Evolutionary conservation across 257 asterid species (phyloP).

Genomic region (Plantago major): DNA sequence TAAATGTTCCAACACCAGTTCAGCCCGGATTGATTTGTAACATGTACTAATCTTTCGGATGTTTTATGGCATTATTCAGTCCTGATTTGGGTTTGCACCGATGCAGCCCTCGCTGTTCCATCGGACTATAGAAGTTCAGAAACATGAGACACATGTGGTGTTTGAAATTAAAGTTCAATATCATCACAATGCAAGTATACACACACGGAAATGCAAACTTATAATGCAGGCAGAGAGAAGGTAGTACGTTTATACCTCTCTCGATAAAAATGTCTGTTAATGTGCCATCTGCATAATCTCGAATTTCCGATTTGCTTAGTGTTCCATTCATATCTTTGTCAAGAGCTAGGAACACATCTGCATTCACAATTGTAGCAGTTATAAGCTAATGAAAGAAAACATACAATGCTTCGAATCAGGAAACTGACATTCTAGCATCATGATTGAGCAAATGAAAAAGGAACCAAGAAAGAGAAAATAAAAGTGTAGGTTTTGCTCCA

Average conservation of each 20-base stretch:
- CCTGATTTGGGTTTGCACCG: too few species aligned
- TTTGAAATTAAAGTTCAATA: too few species aligned
- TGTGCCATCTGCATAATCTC: constrained; percentile 98
- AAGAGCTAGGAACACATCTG: constrained; percentile 98
- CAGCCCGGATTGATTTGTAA: too few species aligned
- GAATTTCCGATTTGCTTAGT: constrained; percentile 89
- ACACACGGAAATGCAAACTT: background rate
- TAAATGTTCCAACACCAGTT: too few species aligned
- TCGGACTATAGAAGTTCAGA: too few species aligned
- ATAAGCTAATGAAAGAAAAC: constrained; percentile 13
- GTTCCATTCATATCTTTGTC: constrained; percentile 97
- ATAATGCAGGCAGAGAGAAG: background rate
- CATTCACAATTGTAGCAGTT: constrained; percentile 19
- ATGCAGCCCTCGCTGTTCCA: too few species aligned
- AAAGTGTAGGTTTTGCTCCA: background rate
- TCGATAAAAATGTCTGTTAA: constrained; percentile 93
- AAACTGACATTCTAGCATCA: background rate
- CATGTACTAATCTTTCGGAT: too few species aligned
- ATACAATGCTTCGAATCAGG: constrained; percentile 2
- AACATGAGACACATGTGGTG: too few species aligned
- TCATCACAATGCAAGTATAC: background rate
- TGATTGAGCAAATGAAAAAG: background rate
- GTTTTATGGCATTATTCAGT: too few species aligned
- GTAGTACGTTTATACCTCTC: constrained; percentile 52
- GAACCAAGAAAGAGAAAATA: constrained; percentile 8